Evolutionary conservation across 1,284 basidiomycete genomes (phyloP).

Genomic region (Xerocomus minutiporus): DNA sequence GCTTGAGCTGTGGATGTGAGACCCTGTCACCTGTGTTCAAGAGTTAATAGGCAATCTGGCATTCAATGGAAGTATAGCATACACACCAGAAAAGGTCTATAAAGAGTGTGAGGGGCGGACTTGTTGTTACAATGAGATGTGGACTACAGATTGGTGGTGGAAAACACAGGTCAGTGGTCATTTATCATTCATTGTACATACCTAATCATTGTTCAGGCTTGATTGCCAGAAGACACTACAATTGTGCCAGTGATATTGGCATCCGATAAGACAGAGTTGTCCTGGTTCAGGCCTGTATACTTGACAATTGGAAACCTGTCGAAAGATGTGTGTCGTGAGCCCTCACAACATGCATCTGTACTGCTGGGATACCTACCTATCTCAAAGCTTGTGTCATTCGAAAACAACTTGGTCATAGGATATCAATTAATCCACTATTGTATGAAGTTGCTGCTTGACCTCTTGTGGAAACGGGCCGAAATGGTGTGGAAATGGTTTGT

Average conservation of each 20-base stretch:
- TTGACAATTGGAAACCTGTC: slow-evolving; percentile 3
- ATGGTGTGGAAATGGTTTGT: slow-evolving; percentile 13
- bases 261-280: neutral
- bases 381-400: neutral
- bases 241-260: slow-evolving; percentile 4
- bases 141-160: slow-evolving; percentile 33
- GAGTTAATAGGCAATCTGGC: neutral
- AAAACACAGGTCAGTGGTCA: slow-evolving; percentile 23
- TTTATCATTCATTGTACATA: neutral
- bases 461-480: neutral
- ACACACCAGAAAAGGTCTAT: slow-evolving; percentile 18
- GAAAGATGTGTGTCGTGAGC: neutral
- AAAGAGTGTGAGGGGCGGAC: slow-evolving; percentile 3
- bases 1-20: too few species aligned
- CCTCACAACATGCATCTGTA: neutral
- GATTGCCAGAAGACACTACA: neutral
- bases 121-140: slow-evolving; percentile 24
- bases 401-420: neutral
- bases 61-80: slow-evolving; percentile 6
- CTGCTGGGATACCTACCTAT: neutral
- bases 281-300: slow-evolving; percentile 4
- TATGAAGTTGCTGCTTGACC: neutral
- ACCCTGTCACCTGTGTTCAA: too few species aligned
- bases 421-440: neutral
- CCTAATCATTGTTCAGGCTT: neutral